Base-by-base conservation (phyloP, 164 flowering plant genomes). In the Magnolia changhungtana region DNA sequence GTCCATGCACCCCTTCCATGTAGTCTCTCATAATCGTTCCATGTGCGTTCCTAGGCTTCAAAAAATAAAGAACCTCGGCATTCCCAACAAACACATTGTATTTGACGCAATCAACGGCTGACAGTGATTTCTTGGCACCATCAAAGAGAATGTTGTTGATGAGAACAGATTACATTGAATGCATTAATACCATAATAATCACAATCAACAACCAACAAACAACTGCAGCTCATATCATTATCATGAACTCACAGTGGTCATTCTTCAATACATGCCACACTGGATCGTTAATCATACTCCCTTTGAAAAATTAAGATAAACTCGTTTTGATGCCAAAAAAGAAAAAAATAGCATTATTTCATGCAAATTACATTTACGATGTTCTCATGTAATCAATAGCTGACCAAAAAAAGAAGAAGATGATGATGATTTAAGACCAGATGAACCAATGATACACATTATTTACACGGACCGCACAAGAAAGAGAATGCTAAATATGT, bases 381-480 rank as follows among this genome's bases (percentile, higher is more conserved):
- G 79, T 81, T 82, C 87, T 79, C 76, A 79, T 79, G 75, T 74
- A 74, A 75, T 73, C 76, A 63, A 67, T 52, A 73, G 78, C 73
- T 67, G 24, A 71, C 74, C 61, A 72, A 69, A 70, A 59, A 80
- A 80, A 72, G 65, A 70, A 59, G 79, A 80, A 74, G 16, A 29
- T 18, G 29, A 27, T 27, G 29, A 27, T 1, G 29, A 27, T 27
- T 27, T 29, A 31, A 29, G n/a, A 16, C 71, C 8, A 20, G 31
- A 68, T 14, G 61, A 68, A 16, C 71, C 16, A 16, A 80, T 50
- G 75, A 76, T 70, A 13, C 78, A 74, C 71, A 70, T 77, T 81
- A 77, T 80, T 75, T 76, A 84, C 84, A 82, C 19, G 74, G 65
- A 71, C 80, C n/a, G 55, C 70, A 23, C 37, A 19, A 74, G 72